A percentile compares a stretch with the other conserved stretches of the same genome.
These are phyloP conservation scores for Camellia sinensis DNA, from an alignment of 148 eudicot genomes.

Conservation along the genomic window DNA sequence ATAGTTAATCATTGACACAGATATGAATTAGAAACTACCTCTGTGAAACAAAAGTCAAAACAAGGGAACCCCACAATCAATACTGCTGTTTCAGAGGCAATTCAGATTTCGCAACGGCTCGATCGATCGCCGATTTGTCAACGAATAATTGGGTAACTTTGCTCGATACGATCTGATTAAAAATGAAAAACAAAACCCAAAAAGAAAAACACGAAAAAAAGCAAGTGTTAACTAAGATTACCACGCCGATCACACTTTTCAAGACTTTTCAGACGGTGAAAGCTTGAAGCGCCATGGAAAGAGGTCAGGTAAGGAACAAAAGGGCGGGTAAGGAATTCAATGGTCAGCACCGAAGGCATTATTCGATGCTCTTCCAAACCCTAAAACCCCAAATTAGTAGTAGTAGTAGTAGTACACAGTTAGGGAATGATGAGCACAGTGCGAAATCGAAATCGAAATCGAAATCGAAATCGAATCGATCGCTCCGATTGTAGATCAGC, in stretches of 20 bases:
- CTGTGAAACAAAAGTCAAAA: neutral
- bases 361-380: conserved; percentile 62
- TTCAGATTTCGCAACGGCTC: conserved; percentile 1
- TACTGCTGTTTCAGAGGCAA: neutral
- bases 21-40: neutral
- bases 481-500: too few species aligned
- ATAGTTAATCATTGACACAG: neutral
- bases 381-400: neutral
- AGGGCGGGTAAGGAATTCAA: conserved; percentile 43
- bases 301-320: conserved; percentile 30
- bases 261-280: conserved; percentile 76
- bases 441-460: too few species aligned
- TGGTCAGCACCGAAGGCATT: conserved; percentile 80
- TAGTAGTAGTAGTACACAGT: too few species aligned
- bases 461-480: too few species aligned
- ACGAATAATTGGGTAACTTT: neutral
- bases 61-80: neutral
- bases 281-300: conserved; percentile 46
- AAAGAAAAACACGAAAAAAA: neutral
- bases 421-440: neutral
- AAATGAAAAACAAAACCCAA: neutral
- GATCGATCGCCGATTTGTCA: neutral
- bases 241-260: conserved; percentile 85
- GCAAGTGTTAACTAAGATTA: conserved; percentile 77
- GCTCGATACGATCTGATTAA: neutral